Conservation (phyloP, 805 yeast genomes). For the Lipomyces chichibuensis region DNA sequence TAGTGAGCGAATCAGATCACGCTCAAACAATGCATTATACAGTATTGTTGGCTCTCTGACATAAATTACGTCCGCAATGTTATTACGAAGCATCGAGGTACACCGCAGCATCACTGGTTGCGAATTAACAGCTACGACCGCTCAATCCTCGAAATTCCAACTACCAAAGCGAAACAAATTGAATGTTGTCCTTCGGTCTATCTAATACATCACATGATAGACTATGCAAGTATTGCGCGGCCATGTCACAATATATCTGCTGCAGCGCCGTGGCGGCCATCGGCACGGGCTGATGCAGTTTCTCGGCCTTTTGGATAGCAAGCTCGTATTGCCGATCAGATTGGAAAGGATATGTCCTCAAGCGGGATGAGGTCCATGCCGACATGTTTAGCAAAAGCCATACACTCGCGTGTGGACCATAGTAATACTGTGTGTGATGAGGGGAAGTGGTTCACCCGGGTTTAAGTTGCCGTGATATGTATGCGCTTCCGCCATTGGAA, state of each 20-base stretch:
- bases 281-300: slow-evolving; percentile 21
- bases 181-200: neutral
- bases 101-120: too few species aligned
- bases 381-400: slow-evolving; percentile 29
- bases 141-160: neutral
- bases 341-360: slow-evolving; percentile 15
- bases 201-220: neutral
- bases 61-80: too few species aligned
- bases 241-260: slow-evolving; percentile 12
- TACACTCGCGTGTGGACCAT: slow-evolving; percentile 31
- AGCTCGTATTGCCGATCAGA: slow-evolving; percentile 1
- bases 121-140: neutral
- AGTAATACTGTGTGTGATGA: neutral
- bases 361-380: slow-evolving; percentile 26
- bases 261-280: slow-evolving; percentile 29
- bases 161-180: neutral
- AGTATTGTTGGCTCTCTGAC: too few species aligned
- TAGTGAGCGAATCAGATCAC: too few species aligned
- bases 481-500: too few species aligned
- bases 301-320: slow-evolving; percentile 20
- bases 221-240: neutral
- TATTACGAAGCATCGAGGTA: too few species aligned
- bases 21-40: too few species aligned
- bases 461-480: too few species aligned
- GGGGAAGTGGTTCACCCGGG: neutral